These are phyloP conservation scores for Penicillium sp. DNA, from an alignment of 2,329 filamentous ascomycete species.

Conservation along the genomic window DNA sequence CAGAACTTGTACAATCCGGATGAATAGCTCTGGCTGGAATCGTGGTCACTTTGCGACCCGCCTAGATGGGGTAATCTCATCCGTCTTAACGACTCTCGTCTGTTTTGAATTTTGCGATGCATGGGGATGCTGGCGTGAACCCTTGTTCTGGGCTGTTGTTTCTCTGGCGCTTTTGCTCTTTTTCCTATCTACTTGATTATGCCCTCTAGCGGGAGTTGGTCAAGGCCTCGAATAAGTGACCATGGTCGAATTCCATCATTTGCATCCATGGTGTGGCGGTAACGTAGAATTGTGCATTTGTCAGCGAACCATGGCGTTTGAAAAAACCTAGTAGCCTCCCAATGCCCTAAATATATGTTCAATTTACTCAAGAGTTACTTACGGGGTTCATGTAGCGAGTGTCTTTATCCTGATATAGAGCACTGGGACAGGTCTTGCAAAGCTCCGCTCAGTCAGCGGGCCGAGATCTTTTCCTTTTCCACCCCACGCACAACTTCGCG, in stretches of 20 bases:
- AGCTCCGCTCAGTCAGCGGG: constrained; percentile 24
- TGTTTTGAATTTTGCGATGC: constrained; percentile 27
- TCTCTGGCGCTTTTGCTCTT: constrained; percentile 16
- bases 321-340: neutral
- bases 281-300: neutral
- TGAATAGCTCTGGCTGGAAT: constrained; percentile 49
- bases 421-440: neutral
- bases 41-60: constrained; percentile 6
- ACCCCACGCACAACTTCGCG: constrained; percentile 12
- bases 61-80: neutral
- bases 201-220: constrained; percentile 37
- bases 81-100: constrained; percentile 27
- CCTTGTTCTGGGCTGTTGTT: constrained; percentile 10
- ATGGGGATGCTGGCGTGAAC: constrained; percentile 32
- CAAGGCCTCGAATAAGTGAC: constrained; percentile 22
- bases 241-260: constrained; percentile 4
- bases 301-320: neutral
- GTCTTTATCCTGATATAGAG: neutral
- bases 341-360: too few relatives aligned
- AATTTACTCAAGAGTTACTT: too few relatives aligned
- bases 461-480: constrained; percentile 20
- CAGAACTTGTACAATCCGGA: constrained; percentile 85
- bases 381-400: neutral
- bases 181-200: constrained; percentile 18
- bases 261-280: constrained; percentile 2